Conservation (phyloP, 352 stramenopile species). For the Globisporangium iwayamae region DNA sequence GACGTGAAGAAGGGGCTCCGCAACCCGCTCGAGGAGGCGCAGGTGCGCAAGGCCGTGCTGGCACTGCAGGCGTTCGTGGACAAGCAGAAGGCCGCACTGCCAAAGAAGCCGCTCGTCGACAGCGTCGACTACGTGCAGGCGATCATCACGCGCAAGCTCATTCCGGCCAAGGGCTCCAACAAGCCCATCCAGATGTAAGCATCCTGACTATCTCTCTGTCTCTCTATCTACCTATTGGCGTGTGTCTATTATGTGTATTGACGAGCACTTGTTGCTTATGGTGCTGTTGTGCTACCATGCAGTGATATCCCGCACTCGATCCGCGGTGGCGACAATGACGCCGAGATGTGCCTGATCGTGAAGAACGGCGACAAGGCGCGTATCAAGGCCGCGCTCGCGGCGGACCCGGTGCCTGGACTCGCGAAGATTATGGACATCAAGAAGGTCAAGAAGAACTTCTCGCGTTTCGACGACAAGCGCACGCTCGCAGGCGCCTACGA, state of each 20-base stretch:
- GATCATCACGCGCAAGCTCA: conserved; percentile 71
- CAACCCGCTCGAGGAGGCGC: conserved; percentile 67
- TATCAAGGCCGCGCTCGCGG: conserved; percentile 65
- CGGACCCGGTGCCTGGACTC: conserved; percentile 52
- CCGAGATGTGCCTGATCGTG: conserved; percentile 77
- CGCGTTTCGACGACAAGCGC: conserved; percentile 70
- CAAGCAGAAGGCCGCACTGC: conserved; percentile 40
- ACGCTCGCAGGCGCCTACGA: conserved; percentile 70
- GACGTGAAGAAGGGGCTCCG: conserved; percentile 57
- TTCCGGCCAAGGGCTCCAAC: conserved; percentile 62
- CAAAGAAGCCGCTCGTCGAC: conserved; percentile 64
- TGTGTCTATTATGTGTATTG: not conserved
- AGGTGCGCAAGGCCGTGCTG: conserved; percentile 70
- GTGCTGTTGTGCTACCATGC: not conserved
- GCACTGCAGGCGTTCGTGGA: conserved; percentile 58
- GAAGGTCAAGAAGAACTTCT: conserved; percentile 81
- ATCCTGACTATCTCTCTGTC: not conserved
- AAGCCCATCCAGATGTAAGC: conserved; percentile 74
- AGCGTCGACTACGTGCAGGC: conserved; percentile 53
- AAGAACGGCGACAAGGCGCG: conserved; percentile 84
- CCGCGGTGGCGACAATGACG: conserved; percentile 38
- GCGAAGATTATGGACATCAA: conserved; percentile 79
- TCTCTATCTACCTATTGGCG: conserved; percentile 3
- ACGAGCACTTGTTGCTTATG: conserved; percentile 4
- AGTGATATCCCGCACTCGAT: conserved; percentile 63